Evolutionary conservation across 306 rosid genomes (phyloP), one percentile per base, ranked within the genome.

Genomic region (Hippophae gyantsensis): DNA sequence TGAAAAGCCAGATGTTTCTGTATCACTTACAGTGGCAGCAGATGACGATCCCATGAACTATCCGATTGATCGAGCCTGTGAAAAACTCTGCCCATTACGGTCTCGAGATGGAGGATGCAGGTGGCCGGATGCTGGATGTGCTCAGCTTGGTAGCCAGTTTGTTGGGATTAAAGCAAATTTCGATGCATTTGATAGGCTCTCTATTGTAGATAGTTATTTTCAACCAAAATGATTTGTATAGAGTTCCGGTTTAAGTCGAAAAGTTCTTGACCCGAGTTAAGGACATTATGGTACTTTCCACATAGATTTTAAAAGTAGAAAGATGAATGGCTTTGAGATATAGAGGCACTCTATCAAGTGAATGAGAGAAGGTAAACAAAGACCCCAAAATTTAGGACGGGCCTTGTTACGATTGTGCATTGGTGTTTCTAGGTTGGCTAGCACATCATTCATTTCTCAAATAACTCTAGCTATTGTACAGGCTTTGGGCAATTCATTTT

Each of bases 101-200:
- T 54, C 87, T 46, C 73, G 69, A 52, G 95, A 75, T 18, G 96
- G 96, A 72, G 82, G 82, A 60, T 92, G 99, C 77, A 72, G 76
- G 64, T 92, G 99, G 99, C 96, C 96, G 9, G 80, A 78, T 68
- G 80, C 95, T 46, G 85, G 67, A 41, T 92, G 99, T 80, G 99
- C 96, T 57, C 96, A 84, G 70, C 61, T 79, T 52, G 66, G 86
- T 43, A 88, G 96, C 77, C 99, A 92, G 59, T 85, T 88, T 75
- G 79, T 88, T 23, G 96, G 99, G 49, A 65, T 92, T 8, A 92
- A 79, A 81, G 96, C 96, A 55, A 92, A 92, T 76, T 92, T 76
- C 57, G 99, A 92, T 69, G 99, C 96, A 13, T 82, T 92, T 57
- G 96, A 92, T 74, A 81, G 74, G 44, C 86, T 92, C 13, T 83